phyloP scores from a whole-genome alignment of 306 rosid species.

The Echinosophora koreensis region DNA sequence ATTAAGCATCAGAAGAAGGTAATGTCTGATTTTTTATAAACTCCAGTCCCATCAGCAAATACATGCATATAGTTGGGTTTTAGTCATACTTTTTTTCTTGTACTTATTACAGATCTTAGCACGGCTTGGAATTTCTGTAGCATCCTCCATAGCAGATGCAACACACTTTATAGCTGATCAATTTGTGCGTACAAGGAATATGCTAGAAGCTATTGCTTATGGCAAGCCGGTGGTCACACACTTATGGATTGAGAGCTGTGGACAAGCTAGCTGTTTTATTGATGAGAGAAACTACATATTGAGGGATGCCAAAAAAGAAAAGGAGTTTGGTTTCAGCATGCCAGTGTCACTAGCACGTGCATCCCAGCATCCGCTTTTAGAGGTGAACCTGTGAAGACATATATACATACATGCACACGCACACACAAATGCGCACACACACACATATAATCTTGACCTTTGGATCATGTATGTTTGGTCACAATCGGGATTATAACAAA shows the following conservation, averaged over 20 bases:
- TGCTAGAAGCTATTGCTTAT: conserved; percentile 91
- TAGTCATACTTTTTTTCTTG: conserved; percentile 43
- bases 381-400: conserved; percentile 51
- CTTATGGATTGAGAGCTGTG: conserved; percentile 93
- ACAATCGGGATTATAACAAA: neutral
- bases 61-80: conserved; percentile 31
- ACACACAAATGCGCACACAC: too few relatives aligned
- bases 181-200: conserved; percentile 89
- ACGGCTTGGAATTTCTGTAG: conserved; percentile 77
- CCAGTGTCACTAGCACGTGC: conserved; percentile 82
- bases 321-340: conserved; percentile 92
- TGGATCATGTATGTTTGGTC: conserved; percentile 6
- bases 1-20: conserved; percentile 94
- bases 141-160: conserved; percentile 77
- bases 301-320: conserved; percentile 87
- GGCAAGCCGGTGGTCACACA: conserved; percentile 96
- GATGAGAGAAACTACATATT: conserved; percentile 84
- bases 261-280: conserved; percentile 87
- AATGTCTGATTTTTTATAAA: conserved; percentile 31
- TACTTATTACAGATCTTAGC: conserved; percentile 66
- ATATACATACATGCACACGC: neutral
- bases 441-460: conserved; percentile 4
- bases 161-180: conserved; percentile 93
- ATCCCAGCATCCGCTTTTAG: conserved; percentile 69
- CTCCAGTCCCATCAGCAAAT: conserved; percentile 14